phyloP scores from a whole-genome alignment of 2,329 filamentous ascomycete species.

The Ascochyta fabae region DNA sequence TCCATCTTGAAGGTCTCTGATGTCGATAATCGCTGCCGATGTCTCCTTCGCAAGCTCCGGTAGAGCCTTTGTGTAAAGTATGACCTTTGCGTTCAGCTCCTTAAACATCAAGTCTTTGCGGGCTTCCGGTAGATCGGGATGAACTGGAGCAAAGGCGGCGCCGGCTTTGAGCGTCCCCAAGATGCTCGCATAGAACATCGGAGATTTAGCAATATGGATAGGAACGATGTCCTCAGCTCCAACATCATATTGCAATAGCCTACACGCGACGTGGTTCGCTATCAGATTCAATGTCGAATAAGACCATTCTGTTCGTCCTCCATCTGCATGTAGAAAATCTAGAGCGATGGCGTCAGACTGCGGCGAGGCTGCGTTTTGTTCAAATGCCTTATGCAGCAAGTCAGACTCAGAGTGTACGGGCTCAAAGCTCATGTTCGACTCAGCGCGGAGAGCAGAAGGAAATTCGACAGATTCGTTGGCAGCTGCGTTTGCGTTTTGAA shows the following conservation, averaged over 20 bases:
- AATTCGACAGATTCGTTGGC: conserved; percentile 34
- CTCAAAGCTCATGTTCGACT: conserved; percentile 31
- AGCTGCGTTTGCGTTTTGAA: conserved; percentile 27
- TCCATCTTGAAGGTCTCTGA: conserved; percentile 16
- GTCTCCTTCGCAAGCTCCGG: neutral
- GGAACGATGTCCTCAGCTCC: conserved; percentile 43
- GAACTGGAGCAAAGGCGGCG: conserved; percentile 47
- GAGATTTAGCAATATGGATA: conserved; percentile 44
- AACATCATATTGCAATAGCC: conserved; percentile 32
- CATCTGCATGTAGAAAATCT: conserved; percentile 47
- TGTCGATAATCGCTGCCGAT: conserved; percentile 24
- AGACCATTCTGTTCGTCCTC: conserved; percentile 41
- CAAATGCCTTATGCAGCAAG: conserved; percentile 50
- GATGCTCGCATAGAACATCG: conserved; percentile 47
- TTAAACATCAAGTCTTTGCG: conserved; percentile 45
- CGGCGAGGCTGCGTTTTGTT: conserved; percentile 38
- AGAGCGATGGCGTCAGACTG: conserved; percentile 43
- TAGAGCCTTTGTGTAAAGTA: conserved; percentile 27
- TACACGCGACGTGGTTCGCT: conserved; percentile 45
- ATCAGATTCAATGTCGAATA: conserved; percentile 38
- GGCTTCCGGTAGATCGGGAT: conserved; percentile 44
- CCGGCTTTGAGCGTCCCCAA: conserved; percentile 51
- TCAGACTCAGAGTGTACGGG: conserved; percentile 7
- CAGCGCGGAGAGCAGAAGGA: conserved; percentile 29
- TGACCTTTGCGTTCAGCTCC: conserved; percentile 40